A percentile compares a stretch with the other conserved stretches of the same genome.
Evolutionary conservation across 2,329 filamentous ascomycete species (phyloP).

Genomic region (Monosporascus cannonballus): DNA sequence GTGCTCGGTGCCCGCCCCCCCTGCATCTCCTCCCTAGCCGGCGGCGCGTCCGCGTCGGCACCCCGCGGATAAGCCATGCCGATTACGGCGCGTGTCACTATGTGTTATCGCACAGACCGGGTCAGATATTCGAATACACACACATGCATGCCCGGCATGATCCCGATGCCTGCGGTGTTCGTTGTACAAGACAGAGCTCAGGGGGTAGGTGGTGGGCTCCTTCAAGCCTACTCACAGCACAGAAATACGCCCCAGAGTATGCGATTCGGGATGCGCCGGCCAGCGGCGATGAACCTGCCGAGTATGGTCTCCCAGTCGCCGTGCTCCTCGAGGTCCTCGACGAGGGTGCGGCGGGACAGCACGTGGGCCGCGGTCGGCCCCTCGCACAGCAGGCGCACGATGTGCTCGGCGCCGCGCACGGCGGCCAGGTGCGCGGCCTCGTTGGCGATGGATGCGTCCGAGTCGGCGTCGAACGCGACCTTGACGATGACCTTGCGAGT

Average conservation of each 20-base stretch:
- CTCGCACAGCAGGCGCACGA: background rate
- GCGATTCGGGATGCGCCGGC: background rate
- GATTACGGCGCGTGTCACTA: background rate
- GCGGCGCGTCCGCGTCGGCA: background rate
- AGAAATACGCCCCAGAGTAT: background rate
- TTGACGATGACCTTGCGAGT: too few species aligned
- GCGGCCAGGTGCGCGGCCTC: background rate
- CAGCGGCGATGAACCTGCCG: background rate
- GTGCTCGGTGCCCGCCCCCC: background rate
- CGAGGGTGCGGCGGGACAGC: background rate
- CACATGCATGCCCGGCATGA: too few species aligned
- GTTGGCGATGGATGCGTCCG: background rate
- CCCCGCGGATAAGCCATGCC: background rate
- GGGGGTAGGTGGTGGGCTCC: too few species aligned
- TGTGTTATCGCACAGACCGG: background rate
- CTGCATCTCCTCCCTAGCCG: background rate
- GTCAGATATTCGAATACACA: background rate
- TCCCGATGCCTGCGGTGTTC: too few species aligned
- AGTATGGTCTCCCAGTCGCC: background rate
- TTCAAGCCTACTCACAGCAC: background rate
- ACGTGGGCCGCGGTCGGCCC: background rate
- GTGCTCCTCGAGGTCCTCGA: background rate
- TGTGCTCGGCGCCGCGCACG: background rate
- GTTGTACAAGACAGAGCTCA: too few species aligned
- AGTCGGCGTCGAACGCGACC: background rate